A percentile compares a stretch with the other conserved stretches of the same genome.
Evolutionary conservation across 345 rosid genomes (phyloP).

Genomic region (Durio zibethinus): DNA sequence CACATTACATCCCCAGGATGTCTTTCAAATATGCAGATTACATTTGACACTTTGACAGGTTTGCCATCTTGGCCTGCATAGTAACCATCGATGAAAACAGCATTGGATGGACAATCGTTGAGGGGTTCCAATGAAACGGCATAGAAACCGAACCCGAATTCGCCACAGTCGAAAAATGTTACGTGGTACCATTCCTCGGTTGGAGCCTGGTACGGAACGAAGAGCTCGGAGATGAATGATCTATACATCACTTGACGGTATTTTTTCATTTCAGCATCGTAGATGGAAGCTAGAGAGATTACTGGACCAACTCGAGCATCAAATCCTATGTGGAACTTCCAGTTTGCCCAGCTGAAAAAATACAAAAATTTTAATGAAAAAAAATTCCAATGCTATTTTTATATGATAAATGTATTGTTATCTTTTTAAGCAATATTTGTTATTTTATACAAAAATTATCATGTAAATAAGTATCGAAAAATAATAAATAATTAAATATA

Average conservation of each 20-base stretch:
- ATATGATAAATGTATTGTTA: too few relatives aligned
- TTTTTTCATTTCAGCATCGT: constrained; percentile 35
- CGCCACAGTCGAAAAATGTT: constrained; percentile 43
- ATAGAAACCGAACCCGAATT: constrained; percentile 41
- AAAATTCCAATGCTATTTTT: too few relatives aligned
- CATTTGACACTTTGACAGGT: constrained; percentile 30
- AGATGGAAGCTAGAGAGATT: constrained; percentile 47
- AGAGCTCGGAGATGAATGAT: constrained; percentile 51
- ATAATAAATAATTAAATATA: too few relatives aligned
- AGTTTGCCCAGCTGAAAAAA: constrained; percentile 58
- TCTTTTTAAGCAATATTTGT: too few relatives aligned
- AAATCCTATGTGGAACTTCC: constrained; percentile 51
- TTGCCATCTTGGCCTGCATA: constrained; percentile 43
- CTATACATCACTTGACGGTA: constrained; percentile 46
- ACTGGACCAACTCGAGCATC: constrained; percentile 48
- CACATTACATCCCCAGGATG: constrained; percentile 55
- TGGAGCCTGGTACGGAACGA: constrained; percentile 53
- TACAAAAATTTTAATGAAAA: too few relatives aligned
- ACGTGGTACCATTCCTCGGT: constrained; percentile 40
- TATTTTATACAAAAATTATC: too few relatives aligned
- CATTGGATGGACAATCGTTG: constrained; percentile 50
- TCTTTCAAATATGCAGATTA: constrained; percentile 52
- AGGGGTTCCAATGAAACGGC: constrained; percentile 44
- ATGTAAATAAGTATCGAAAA: too few relatives aligned
- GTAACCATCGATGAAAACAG: constrained; percentile 42